phyloP scores from a whole-genome alignment of 108 stramenopile genomes.

The Mediolabrus comicus region DNA sequence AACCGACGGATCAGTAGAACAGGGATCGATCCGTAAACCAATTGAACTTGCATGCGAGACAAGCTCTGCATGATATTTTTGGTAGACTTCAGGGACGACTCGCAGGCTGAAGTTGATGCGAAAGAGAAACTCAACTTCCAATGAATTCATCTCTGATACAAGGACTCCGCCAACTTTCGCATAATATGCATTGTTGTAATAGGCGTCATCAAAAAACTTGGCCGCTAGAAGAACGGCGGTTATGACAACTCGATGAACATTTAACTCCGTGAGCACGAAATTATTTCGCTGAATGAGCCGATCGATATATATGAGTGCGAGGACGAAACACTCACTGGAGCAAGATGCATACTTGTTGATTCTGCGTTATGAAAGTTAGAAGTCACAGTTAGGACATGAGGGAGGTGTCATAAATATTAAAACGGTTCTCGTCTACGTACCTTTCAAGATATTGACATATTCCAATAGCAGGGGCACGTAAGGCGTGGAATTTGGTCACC shows the following conservation, averaged over 20 bases:
- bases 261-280: slow-evolving; percentile 91
- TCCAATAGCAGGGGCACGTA: slow-evolving; percentile 90
- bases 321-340: slow-evolving; percentile 95
- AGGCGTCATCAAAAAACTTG: slow-evolving; percentile 99
- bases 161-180: slow-evolving; percentile 92
- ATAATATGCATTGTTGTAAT: slow-evolving; percentile 99
- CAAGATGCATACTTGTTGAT: slow-evolving; percentile 97
- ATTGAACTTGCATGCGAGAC: slow-evolving; percentile 54
- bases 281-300: slow-evolving; percentile 93
- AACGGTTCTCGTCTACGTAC: slow-evolving; percentile 45
- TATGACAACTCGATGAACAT: slow-evolving; percentile 96
- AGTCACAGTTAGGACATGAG: slow-evolving; percentile 2
- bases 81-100: slow-evolving; percentile 84
- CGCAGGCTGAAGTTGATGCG: slow-evolving; percentile 94
- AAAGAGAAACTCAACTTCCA: slow-evolving; percentile 95
- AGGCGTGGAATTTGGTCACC: slow-evolving; percentile 94
- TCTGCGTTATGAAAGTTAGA: slow-evolving; percentile 22
- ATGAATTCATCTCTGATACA: slow-evolving; percentile 88
- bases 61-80: slow-evolving; percentile 82
- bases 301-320: slow-evolving; percentile 98
- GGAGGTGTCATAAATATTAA: not conserved
- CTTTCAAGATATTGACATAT: slow-evolving; percentile 92
- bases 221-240: slow-evolving; percentile 95
- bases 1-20: not conserved
- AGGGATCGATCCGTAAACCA: slow-evolving; percentile 9